These are phyloP conservation scores for Cladosporium halotolerans DNA, from an alignment of 2,329 filamentous ascomycete genomes.

Conservation along the genomic window DNA sequence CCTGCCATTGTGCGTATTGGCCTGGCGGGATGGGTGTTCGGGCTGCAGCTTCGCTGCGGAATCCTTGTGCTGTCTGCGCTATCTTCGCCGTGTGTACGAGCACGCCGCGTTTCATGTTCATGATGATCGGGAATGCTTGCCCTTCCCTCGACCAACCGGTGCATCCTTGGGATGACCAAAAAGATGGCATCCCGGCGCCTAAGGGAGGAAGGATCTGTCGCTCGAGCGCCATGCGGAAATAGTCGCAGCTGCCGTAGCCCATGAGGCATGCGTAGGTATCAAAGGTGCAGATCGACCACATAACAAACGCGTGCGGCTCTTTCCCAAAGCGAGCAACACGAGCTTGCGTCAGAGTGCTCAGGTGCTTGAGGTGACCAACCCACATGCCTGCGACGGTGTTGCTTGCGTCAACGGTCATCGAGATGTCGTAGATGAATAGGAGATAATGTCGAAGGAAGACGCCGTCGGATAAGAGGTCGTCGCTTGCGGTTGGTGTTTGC, in stretches of 20 bases:
- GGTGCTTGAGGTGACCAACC: conserved; percentile 48
- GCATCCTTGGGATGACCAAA: background rate
- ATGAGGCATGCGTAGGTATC: conserved; percentile 52
- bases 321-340: conserved; percentile 24
- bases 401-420: conserved; percentile 23
- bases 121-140: conserved; percentile 30
- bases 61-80: conserved; percentile 37
- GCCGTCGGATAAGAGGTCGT: conserved; percentile 50
- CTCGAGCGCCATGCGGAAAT: conserved; percentile 43
- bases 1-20: conserved; percentile 22
- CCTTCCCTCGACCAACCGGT: conserved; percentile 13
- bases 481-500: conserved; percentile 38
- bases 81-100: conserved; percentile 41
- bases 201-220: conserved; percentile 43
- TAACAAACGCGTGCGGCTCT: conserved; percentile 45
- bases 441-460: conserved; percentile 52
- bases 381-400: conserved; percentile 44
- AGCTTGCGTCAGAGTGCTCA: conserved; percentile 27
- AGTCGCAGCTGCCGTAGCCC: conserved; percentile 46
- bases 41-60: conserved; percentile 31
- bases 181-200: conserved; percentile 1
- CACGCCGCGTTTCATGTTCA: conserved; percentile 42
- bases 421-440: conserved; percentile 51
- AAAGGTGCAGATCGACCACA: conserved; percentile 50
- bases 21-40: conserved; percentile 15